Evolutionary conservation across 371 early-diverging fungal species (phyloP), one percentile per base, ranked within the genome.

Genomic region (Chytridiales sp.): DNA sequence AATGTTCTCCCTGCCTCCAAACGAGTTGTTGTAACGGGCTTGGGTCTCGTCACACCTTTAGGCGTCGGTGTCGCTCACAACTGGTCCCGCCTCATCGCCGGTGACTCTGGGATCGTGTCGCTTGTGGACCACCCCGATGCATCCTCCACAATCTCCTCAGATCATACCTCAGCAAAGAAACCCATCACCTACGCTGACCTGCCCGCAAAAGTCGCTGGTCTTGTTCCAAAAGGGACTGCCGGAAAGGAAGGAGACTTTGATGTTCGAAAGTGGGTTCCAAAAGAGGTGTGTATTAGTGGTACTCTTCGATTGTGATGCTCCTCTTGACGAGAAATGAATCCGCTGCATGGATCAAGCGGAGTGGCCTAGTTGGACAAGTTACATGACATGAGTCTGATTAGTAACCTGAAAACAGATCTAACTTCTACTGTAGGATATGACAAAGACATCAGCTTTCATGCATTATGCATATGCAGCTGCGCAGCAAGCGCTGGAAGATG

Each of bases 11-110:
- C n/a, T n/a, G n/a, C n/a, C n/a, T n/a, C n/a, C n/a, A n/a, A n/a
- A 35, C 78, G 94, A 30, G 97, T 95, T 1, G 96, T 93, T 0
- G 94, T 97, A 17, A 97, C 97, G 9, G 97, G 97, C 2, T 73
- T 96, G 2, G 97, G 97, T 3, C 73, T 93, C n/a, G 92, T 97
- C 30, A 89, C 93, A 0, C 97, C 97, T 0, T 78, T 97, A 5
- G 96, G 91, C 47, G 83, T 84, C 1, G 90, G 91, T 38, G 83
- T 87, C 19, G 66, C 75, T n/a, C 69, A 73, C 21, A 80, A 82
- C 0, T 95, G 94, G 95, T 66, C 73, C n/a, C 82, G 79, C 49
- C 72, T 97, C 17, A 46, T 94, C 19, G 79, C 83, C 17, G 85
- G 85, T 0, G 66, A 82, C 32, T 88, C 87, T 60, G 97, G 95